phyloP scores from a whole-genome alignment of 768 basidiomycete species.

The Tricholoma sp. region DNA sequence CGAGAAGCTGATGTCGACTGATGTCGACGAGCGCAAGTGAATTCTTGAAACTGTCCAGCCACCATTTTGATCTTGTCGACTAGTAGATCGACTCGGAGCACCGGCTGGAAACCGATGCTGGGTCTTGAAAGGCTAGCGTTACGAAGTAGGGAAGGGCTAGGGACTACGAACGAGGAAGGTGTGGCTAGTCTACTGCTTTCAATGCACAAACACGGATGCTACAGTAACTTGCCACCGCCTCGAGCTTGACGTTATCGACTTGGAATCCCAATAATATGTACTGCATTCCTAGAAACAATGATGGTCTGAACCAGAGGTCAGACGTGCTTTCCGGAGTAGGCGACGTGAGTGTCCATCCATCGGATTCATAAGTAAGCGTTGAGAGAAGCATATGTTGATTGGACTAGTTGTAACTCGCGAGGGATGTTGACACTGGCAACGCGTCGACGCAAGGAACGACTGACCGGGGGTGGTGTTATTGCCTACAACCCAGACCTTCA shows the following conservation, averaged over 20 bases:
- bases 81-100: conserved; percentile 49
- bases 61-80: conserved; percentile 49
- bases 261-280: conserved; percentile 40
- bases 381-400: conserved; percentile 45
- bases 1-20: conserved; percentile 53
- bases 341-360: conserved; percentile 35
- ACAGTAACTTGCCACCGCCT: conserved; percentile 52
- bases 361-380: conserved; percentile 41
- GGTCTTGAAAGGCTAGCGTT: conserved; percentile 43
- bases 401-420: conserved; percentile 42
- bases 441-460: conserved; percentile 42
- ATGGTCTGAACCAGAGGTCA: conserved; percentile 30
- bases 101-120: conserved; percentile 40
- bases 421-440: conserved; percentile 32
- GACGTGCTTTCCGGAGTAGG: conserved; percentile 38
- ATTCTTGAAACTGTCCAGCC: conserved; percentile 42
- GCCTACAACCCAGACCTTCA: conserved; percentile 46
- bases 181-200: conserved; percentile 46
- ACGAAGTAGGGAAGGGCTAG: conserved; percentile 43
- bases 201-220: conserved; percentile 39
- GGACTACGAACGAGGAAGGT: conserved; percentile 45
- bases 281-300: conserved; percentile 24
- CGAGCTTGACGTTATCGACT: conserved; percentile 46
- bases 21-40: conserved; percentile 39
- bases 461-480: conserved; percentile 44